Percentiles rank a stretch among this genome's conserved stretches.
These are phyloP conservation scores for Vaccinium corymbosum DNA, from an alignment of 148 eudicot species.

Conservation along the genomic window DNA sequence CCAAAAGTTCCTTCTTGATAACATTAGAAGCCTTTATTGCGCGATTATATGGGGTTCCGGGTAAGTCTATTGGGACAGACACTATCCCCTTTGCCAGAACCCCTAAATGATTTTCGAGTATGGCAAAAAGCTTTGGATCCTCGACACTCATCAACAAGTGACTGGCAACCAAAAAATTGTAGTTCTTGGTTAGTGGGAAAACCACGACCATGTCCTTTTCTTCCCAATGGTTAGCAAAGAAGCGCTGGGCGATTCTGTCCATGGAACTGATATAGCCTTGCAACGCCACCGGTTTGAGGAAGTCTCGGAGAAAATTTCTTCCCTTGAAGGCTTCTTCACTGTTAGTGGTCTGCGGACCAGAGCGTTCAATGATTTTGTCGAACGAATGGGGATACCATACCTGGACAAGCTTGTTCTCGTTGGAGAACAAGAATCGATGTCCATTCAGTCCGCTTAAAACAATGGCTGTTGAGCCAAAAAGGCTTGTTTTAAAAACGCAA, in stretches of 20 bases:
- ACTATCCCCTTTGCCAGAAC: constrained; percentile 25
- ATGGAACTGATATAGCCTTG: constrained; percentile 30
- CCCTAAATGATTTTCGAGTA: constrained; percentile 19
- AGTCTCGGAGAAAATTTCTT: constrained; percentile 26
- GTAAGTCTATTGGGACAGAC: constrained; percentile 29
- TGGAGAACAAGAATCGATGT: not conserved
- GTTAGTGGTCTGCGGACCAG: no score
- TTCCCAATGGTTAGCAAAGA: constrained; percentile 31
- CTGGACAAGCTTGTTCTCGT: not conserved
- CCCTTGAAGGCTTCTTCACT: no score
- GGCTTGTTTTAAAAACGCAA: not conserved
- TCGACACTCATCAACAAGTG: constrained; percentile 21
- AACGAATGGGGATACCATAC: not conserved
- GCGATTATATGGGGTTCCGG: constrained; percentile 34
- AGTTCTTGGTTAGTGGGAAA: constrained; percentile 18
- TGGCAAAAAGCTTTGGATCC: constrained; percentile 23
- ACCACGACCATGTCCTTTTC: constrained; percentile 16
- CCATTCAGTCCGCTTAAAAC: not conserved
- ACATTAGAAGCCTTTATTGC: constrained; percentile 32
- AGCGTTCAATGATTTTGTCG: no score
- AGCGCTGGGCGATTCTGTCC: constrained; percentile 34
- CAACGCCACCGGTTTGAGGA: constrained; percentile 34
- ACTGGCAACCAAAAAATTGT: constrained; percentile 12
- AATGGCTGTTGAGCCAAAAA: not conserved
- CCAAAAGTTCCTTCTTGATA: constrained; percentile 25